phyloP scores from a whole-genome alignment of 352 stramenopile genomes.

The Globisporangium cystogenes region DNA sequence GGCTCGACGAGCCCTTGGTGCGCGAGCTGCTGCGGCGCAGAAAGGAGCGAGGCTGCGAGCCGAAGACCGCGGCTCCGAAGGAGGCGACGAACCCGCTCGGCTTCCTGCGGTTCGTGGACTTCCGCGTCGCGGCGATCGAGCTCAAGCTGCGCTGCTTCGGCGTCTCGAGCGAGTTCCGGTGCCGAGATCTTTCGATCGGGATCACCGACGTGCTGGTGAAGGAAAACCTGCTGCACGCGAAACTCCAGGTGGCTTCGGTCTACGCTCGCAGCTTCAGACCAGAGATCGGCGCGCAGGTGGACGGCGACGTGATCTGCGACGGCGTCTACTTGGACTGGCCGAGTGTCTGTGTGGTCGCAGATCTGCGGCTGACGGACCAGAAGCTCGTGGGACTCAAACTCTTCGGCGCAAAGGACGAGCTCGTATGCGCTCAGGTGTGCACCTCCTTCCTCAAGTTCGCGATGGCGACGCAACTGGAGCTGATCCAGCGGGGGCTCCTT shows the following conservation, averaged over 20 bases:
- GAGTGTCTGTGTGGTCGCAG: slow-evolving; percentile 10
- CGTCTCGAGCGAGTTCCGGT: slow-evolving; percentile 24
- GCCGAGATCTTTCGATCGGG: slow-evolving; percentile 34
- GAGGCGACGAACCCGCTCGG: slow-evolving; percentile 33
- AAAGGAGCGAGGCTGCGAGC: neutral
- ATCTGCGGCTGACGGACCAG: slow-evolving; percentile 20
- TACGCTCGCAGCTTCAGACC: slow-evolving; percentile 8
- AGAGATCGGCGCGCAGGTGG: neutral
- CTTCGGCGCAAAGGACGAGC: slow-evolving; percentile 22
- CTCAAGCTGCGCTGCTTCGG: slow-evolving; percentile 33
- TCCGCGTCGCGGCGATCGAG: slow-evolving; percentile 31
- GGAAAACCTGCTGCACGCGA: slow-evolving; percentile 41
- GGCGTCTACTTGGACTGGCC: slow-evolving; percentile 5
- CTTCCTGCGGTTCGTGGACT: slow-evolving; percentile 63
- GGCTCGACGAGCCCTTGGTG: slow-evolving; percentile 34
- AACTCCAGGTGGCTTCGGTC: slow-evolving; percentile 18
- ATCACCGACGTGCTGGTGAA: slow-evolving; percentile 58
- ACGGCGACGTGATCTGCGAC: slow-evolving; percentile 3
- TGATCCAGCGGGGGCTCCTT: slow-evolving; percentile 24
- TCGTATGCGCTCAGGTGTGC: slow-evolving; percentile 24
- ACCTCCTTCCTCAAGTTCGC: slow-evolving; percentile 38
- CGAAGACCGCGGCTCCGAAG: neutral
- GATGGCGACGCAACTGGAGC: slow-evolving; percentile 28
- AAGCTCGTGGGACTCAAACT: slow-evolving; percentile 35
- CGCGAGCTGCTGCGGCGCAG: slow-evolving; percentile 16